Evolutionary conservation across 2,329 filamentous ascomycete genomes (phyloP), one percentile per base, ranked within the genome.

Genomic region (Boeremia exigua): DNA sequence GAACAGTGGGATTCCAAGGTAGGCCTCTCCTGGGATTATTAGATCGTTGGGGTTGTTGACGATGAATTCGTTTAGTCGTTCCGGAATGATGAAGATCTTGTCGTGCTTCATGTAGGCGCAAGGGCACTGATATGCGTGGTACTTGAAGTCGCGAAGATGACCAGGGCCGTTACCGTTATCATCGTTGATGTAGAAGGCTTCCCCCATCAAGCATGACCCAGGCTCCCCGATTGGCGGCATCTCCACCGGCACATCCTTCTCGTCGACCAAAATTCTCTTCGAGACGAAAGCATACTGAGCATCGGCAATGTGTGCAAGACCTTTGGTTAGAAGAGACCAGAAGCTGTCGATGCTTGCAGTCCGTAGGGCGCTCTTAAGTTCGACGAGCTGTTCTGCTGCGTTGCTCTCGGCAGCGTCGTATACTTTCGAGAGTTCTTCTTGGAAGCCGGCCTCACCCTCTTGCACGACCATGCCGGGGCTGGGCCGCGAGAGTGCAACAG

Each of bases 41-140:
- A 89, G 73, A 45, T 79, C 72, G 64, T 88, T 87, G 5, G 85
- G 85, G 61, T 88, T 87, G 60, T 86, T 78, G 25, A 82, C 79
- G 42, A 84, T 81, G 66, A 88, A 83, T 5, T 84, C 81, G 48
- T 79, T 79, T 40, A 90, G 73, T 37, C 81, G 79, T 52, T 89
- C 84, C 0, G 87, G 85, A 19, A 91, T 85, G 53, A 90, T 74
- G 68, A 89, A 88, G 46, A 89, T 84, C 70, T 89, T 88, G 75
- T 89, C 87, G 69, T 90, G 84, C 62, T 84, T 85, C 87, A 90
- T 89, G 68, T 88, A 83, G 32, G 83, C 82, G 71, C 87, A 88
- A 4, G 87, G 87, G 59, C 86, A 85, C 23, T 81, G 84, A 62
- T 86, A 88, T 33, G 86, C 83, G 63, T 86, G 82, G 72, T 88